Conservation (phyloP, 805 yeast genomes). For the Candida odintsovae region DNA sequence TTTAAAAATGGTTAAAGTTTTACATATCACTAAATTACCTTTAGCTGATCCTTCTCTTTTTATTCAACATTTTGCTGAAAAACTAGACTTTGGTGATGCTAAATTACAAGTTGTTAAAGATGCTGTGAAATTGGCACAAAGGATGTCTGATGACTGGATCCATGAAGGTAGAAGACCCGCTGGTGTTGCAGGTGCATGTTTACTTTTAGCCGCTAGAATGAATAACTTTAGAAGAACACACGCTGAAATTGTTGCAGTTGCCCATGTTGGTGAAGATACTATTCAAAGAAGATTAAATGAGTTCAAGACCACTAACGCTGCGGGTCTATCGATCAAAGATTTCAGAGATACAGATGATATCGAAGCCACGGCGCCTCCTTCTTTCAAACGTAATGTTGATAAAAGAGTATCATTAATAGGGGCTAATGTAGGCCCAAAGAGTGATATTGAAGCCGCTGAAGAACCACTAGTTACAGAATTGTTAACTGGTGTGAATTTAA, state of each 20-base stretch:
- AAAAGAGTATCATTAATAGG: background rate
- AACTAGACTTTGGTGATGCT: slow-evolving; percentile 72
- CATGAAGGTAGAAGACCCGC: slow-evolving; percentile 97
- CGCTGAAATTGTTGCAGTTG: slow-evolving; percentile 89
- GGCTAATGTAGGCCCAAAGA: slow-evolving; percentile 17
- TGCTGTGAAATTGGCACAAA: slow-evolving; percentile 77
- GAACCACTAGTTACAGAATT: slow-evolving; percentile 5
- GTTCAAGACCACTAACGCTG: slow-evolving; percentile 74
- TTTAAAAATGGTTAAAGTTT: slow-evolving; percentile 81
- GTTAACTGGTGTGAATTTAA: slow-evolving; percentile 14
- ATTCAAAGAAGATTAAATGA: slow-evolving; percentile 86
- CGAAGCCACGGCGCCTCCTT: slow-evolving; percentile 67
- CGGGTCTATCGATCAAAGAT: slow-evolving; percentile 61
- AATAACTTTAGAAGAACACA: slow-evolving; percentile 89
- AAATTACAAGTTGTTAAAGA: slow-evolving; percentile 75
- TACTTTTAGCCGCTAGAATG: slow-evolving; percentile 92
- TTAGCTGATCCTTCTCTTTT: slow-evolving; percentile 91
- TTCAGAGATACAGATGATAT: slow-evolving; percentile 49
- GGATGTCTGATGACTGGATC: slow-evolving; percentile 95
- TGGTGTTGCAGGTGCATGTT: slow-evolving; percentile 96
- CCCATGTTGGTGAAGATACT: slow-evolving; percentile 93
- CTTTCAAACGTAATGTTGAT: slow-evolving; percentile 53
- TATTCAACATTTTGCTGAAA: slow-evolving; percentile 90
- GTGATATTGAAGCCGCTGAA: slow-evolving; percentile 8
- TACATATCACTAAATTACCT: slow-evolving; percentile 74